A percentile compares a stretch with the other conserved stretches of the same genome.
phyloP scores from a whole-genome alignment of 345 rosid genomes.

The Jatropha curcas region DNA sequence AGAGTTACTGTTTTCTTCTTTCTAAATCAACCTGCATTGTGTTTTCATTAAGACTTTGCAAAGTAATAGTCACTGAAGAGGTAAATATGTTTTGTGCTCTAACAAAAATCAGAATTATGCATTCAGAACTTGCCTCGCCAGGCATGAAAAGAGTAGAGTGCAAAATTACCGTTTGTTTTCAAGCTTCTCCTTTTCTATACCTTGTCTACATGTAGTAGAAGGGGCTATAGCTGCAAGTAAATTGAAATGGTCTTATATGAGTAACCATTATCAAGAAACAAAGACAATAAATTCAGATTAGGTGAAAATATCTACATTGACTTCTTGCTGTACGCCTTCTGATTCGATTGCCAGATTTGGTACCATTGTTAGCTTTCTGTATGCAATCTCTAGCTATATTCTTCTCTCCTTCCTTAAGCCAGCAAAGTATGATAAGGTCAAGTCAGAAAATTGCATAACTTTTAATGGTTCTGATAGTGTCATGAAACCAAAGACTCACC shows the following conservation, averaged over 20 bases:
- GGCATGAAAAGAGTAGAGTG: not conserved
- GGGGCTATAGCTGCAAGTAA: slow-evolving; percentile 54
- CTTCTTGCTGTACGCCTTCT: slow-evolving; percentile 48
- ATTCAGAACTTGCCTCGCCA: not conserved
- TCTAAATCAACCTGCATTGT: too few relatives aligned
- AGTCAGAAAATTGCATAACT: not conserved
- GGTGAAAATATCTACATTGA: slow-evolving; percentile 37
- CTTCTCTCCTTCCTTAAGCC: slow-evolving; percentile 32
- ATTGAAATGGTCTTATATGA: slow-evolving; percentile 4
- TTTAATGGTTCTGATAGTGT: not conserved
- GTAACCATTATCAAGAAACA: not conserved
- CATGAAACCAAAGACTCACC: slow-evolving; percentile 11
- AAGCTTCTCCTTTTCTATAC: slow-evolving; percentile 45
- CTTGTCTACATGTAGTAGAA: slow-evolving; percentile 33
- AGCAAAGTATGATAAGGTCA: not conserved
- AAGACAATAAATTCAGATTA: slow-evolving; percentile 6
- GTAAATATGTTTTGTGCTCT: not conserved
- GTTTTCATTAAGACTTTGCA: not conserved
- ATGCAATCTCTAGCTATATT: slow-evolving; percentile 15
- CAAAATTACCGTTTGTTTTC: slow-evolving; percentile 58
- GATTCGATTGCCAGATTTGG: slow-evolving; percentile 26
- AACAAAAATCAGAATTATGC: not conserved
- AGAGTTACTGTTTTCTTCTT: too few relatives aligned
- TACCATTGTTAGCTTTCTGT: slow-evolving; percentile 21
- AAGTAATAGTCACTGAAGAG: not conserved